phyloP scores from a whole-genome alignment of 768 basidiomycete genomes.

The Collybiopsis luxurians region DNA sequence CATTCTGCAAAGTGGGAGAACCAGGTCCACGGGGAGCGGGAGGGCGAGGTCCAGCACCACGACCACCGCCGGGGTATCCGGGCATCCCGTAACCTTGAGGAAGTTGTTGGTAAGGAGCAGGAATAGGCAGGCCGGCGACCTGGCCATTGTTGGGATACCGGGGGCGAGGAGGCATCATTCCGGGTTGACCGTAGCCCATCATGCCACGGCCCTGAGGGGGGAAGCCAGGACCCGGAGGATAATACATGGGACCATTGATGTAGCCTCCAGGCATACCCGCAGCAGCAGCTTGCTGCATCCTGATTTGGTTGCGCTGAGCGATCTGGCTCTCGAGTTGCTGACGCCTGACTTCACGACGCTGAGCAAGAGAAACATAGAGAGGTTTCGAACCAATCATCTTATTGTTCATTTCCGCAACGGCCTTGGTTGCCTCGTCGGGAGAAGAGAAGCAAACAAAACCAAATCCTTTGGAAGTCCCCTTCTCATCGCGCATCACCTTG shows the following conservation, averaged over 20 bases:
- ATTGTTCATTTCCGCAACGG: constrained; percentile 99
- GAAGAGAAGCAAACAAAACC: constrained; percentile 99
- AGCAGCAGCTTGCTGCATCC: constrained; percentile 93
- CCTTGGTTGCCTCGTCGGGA: constrained; percentile 98
- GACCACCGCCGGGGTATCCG: constrained; percentile 56
- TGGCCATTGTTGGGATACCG: constrained; percentile 75
- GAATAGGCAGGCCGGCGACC: constrained; percentile 75
- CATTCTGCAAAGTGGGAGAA: constrained; percentile 60
- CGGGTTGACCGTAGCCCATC: constrained; percentile 82
- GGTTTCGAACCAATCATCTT: constrained; percentile 99
- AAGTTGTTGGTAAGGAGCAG: constrained; percentile 70
- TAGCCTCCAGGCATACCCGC: constrained; percentile 81
- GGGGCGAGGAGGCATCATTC: constrained; percentile 86
- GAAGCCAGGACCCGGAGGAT: constrained; percentile 78
- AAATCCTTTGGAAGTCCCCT: constrained; percentile 90
- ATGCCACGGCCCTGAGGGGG: constrained; percentile 76
- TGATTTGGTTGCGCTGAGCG: constrained; percentile 95
- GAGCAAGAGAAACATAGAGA: constrained; percentile 97
- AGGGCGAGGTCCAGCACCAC: constrained; percentile 48
- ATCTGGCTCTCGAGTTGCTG: constrained; percentile 99
- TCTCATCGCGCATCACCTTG: constrained; percentile 99
- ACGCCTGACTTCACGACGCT: constrained; percentile 95
- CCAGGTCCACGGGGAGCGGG: constrained; percentile 67
- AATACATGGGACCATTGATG: constrained; percentile 86
- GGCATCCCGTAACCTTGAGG: constrained; percentile 75